Percentiles rank a stretch among this genome's conserved stretches.
phyloP scores from a whole-genome alignment of 805 yeast species.

The Candida ipomoeae region DNA sequence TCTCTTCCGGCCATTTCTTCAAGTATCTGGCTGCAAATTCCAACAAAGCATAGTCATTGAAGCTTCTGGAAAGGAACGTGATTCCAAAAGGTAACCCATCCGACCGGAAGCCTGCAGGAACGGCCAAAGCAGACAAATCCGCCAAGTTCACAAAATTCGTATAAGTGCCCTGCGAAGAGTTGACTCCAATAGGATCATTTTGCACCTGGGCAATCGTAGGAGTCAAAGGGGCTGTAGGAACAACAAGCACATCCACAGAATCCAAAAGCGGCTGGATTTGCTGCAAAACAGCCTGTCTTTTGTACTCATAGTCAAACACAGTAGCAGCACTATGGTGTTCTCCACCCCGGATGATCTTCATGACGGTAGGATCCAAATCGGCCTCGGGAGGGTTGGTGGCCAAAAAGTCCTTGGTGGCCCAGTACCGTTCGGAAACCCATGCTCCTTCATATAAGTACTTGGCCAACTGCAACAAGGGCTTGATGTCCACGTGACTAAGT shows the following conservation, averaged over 20 bases:
- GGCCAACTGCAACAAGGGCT: constrained; percentile 76
- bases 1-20: constrained; percentile 44
- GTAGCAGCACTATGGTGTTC: constrained; percentile 76
- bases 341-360: constrained; percentile 72
- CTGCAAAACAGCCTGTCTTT: constrained; percentile 75
- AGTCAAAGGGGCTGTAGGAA: constrained; percentile 92
- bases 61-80: constrained; percentile 75
- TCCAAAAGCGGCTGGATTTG: constrained; percentile 51
- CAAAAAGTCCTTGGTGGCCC: constrained; percentile 73
- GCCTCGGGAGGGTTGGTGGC: constrained; percentile 64
- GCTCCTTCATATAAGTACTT: constrained; percentile 91
- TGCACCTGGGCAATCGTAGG: constrained; percentile 74
- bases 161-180: constrained; percentile 96
- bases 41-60: constrained; percentile 83
- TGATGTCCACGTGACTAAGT: constrained; percentile 62
- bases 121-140: constrained; percentile 84
- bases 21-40: constrained; percentile 76
- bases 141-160: constrained; percentile 95
- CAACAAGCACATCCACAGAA: constrained; percentile 69
- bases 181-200: constrained; percentile 74
- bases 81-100: constrained; percentile 92
- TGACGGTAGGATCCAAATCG: constrained; percentile 81
- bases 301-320: constrained; percentile 80
- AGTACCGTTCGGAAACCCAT: constrained; percentile 96
- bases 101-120: constrained; percentile 79